phyloP scores from a whole-genome alignment of 306 rosid genomes.

The Spatholobus suberectus region DNA sequence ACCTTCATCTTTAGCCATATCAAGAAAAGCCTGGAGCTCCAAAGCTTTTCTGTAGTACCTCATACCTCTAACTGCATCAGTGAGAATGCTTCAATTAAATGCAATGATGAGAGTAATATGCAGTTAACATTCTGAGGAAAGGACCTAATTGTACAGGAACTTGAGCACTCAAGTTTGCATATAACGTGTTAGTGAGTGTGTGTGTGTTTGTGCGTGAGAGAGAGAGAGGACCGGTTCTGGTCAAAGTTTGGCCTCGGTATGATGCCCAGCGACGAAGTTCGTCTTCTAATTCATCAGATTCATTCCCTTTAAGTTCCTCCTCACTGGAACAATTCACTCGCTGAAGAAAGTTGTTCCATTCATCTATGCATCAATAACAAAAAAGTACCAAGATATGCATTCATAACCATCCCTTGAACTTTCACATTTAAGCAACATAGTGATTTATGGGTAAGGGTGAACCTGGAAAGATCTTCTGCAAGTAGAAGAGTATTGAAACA shows the following conservation, averaged over 20 bases:
- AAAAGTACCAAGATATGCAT: not conserved
- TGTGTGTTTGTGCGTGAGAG: not conserved
- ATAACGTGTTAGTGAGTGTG: not conserved
- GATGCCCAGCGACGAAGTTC: constrained; percentile 98
- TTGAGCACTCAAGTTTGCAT: not conserved
- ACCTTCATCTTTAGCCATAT: constrained; percentile 97
- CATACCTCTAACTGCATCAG: constrained; percentile 85
- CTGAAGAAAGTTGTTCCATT: constrained; percentile 91
- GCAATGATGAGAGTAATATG: constrained; percentile 4
- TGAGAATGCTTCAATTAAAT: constrained; percentile 39
- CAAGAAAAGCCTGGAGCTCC: constrained; percentile 98
- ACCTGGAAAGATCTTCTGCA: constrained; percentile 98
- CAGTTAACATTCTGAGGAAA: not conserved
- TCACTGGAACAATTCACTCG: constrained; percentile 64
- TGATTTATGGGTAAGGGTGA: constrained; percentile 17
- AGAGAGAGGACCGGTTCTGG: constrained; percentile 74
- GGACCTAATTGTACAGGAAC: not conserved
- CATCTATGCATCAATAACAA: constrained; percentile 60
- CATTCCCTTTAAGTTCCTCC: constrained; percentile 78
- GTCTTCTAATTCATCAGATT: constrained; percentile 68
- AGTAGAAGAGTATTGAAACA: constrained; percentile 92
- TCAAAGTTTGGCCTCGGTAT: constrained; percentile 95
- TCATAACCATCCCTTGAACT: constrained; percentile 20
- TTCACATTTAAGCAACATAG: not conserved
- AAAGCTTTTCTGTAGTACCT: constrained; percentile 96